phyloP scores from a whole-genome alignment of 306 rosid genomes.

The Fragaria vesca region DNA sequence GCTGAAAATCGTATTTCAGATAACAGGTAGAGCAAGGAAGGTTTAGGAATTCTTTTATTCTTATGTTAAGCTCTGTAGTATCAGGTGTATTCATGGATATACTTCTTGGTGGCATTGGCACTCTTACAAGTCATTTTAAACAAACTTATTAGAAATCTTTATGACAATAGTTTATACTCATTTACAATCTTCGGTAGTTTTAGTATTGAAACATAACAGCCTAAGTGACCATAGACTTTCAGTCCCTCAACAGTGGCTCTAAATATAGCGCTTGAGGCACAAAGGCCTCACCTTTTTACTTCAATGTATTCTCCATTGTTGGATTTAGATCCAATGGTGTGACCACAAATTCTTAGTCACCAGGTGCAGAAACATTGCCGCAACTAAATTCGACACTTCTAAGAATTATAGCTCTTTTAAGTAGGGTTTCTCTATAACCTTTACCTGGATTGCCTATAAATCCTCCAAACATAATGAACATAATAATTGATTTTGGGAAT shows the following conservation, averaged over 20 bases:
- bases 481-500: neutral
- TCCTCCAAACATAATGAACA: neutral
- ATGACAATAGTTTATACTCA: neutral
- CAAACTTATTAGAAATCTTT: neutral
- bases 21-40: conserved; percentile 53
- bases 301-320: neutral
- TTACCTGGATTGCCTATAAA: neutral
- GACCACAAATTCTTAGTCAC: neutral
- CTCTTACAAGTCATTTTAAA: neutral
- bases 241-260: neutral
- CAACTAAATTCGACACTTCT: neutral
- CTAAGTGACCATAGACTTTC: neutral
- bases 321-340: neutral
- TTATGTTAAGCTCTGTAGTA: neutral
- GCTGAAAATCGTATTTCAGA: conserved; percentile 96
- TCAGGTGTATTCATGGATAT: conserved; percentile 5
- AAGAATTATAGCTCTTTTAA: neutral
- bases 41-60: conserved; percentile 1
- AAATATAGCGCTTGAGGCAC: neutral
- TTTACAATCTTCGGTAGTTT: neutral
- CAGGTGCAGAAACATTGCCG: neutral
- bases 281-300: neutral
- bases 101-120: neutral
- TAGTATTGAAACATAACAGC: neutral
- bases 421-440: neutral